These are phyloP conservation scores for Myriangium duriaei DNA, from an alignment of 2,329 filamentous ascomycete species.

Conservation along the genomic window DNA sequence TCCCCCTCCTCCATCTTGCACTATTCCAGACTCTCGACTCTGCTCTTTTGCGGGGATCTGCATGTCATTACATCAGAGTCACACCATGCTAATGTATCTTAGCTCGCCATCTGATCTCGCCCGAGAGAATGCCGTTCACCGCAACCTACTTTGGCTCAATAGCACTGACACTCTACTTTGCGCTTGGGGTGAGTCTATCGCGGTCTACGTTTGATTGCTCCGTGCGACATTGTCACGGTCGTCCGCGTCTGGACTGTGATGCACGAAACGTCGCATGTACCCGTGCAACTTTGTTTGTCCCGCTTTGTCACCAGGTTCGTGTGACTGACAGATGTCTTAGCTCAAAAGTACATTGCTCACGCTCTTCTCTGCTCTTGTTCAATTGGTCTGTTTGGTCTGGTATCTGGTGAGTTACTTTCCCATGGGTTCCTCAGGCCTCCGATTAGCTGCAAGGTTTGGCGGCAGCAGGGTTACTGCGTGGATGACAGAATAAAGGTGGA, in stretches of 20 bases:
- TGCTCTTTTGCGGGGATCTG: constrained; percentile 1
- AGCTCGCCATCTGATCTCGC: constrained; percentile 69
- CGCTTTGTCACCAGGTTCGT: too few species aligned
- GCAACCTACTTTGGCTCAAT: constrained; percentile 93
- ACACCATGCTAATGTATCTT: not conserved
- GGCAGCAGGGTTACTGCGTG: constrained; percentile 73
- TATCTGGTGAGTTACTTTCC: constrained; percentile 97
- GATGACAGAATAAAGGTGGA: constrained; percentile 56
- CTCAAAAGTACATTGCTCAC: constrained; percentile 77
- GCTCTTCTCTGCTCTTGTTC: constrained; percentile 68
- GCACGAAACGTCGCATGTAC: too few species aligned
- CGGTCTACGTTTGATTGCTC: too few species aligned
- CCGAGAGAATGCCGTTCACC: constrained; percentile 79
- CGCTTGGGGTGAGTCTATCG: constrained; percentile 74
- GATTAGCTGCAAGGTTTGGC: constrained; percentile 76
- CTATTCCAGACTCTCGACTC: constrained; percentile 12
- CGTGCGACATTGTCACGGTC: too few species aligned
- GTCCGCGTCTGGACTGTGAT: too few species aligned
- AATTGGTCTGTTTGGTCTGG: constrained; percentile 75
- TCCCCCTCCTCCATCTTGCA: too few species aligned
- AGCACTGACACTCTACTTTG: constrained; percentile 77
- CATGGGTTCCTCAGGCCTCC: constrained; percentile 81
- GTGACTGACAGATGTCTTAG: constrained; percentile 37
- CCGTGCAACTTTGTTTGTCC: too few species aligned
- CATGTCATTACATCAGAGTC: not conserved